Conservation (phyloP, 306 rosid species). For the Citrullus amarus region DNA sequence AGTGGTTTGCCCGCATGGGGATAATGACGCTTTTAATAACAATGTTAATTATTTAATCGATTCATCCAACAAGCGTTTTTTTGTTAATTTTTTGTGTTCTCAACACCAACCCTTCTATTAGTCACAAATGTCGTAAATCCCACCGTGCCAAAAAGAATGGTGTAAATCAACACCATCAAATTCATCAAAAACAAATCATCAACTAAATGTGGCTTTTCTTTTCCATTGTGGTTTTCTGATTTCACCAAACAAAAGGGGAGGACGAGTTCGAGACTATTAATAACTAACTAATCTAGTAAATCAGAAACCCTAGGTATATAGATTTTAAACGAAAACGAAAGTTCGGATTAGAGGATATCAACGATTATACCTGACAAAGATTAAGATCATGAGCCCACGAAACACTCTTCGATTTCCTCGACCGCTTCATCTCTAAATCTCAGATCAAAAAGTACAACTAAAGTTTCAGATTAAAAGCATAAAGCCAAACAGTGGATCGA, state of each 20-base stretch:
- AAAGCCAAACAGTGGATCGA: neutral
- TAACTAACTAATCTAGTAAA: neutral
- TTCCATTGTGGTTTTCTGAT: neutral
- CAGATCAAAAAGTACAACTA: slow-evolving; percentile 12
- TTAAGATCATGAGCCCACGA: slow-evolving; percentile 56
- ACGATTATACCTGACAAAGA: slow-evolving; percentile 71
- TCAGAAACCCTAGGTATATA: neutral
- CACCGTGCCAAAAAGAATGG: neutral
- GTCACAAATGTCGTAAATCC: neutral
- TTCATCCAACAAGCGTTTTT: neutral
- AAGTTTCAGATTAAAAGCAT: neutral
- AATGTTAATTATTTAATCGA: neutral
- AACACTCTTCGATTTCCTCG: slow-evolving; percentile 49
- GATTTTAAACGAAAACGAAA: neutral
- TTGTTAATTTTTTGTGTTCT: neutral
- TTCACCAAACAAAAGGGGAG: neutral
- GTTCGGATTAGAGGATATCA: slow-evolving; percentile 17
- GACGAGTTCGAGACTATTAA: neutral
- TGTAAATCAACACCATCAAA: neutral
- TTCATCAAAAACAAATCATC: neutral
- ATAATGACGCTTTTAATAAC: neutral
- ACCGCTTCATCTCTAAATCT: slow-evolving; percentile 55
- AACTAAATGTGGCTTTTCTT: neutral
- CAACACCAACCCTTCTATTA: neutral
- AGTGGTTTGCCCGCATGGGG: neutral